A percentile compares a stretch with the other conserved stretches of the same genome.
Conservation (phyloP, 352 stramenopile species). For the Phytophthora cryptogea region DNA sequence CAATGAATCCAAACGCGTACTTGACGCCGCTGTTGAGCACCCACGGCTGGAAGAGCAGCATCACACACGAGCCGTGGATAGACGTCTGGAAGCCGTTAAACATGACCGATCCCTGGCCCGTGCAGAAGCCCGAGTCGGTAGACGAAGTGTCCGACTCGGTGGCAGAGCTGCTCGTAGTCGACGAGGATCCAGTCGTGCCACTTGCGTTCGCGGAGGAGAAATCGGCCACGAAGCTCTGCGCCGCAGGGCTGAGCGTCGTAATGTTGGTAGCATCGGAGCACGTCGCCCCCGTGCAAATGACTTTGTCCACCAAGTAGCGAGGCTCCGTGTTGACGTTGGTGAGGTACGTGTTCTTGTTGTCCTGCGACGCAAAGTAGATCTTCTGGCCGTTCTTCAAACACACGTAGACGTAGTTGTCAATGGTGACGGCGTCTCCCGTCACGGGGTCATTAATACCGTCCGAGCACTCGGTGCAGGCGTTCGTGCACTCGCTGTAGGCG, state of each 20-base stretch:
- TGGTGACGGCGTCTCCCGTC: slow-evolving; percentile 55
- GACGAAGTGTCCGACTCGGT: slow-evolving; percentile 28
- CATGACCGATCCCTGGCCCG: slow-evolving; percentile 76
- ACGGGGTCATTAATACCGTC: slow-evolving; percentile 64
- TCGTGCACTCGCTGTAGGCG: slow-evolving; percentile 42
- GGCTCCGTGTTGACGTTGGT: slow-evolving; percentile 54
- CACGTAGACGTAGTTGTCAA: slow-evolving; percentile 69
- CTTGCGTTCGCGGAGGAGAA: slow-evolving; percentile 29
- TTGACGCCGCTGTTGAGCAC: slow-evolving; percentile 74
- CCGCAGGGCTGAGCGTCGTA: slow-evolving; percentile 51
- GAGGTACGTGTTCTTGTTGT: slow-evolving; percentile 69
- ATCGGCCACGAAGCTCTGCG: slow-evolving; percentile 40
- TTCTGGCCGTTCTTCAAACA: slow-evolving; percentile 82
- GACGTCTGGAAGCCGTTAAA: slow-evolving; percentile 84
- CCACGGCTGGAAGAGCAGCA: slow-evolving; percentile 82
- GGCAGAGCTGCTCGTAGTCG: slow-evolving; percentile 23
- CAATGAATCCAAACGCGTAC: slow-evolving; percentile 76
- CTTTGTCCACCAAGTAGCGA: slow-evolving; percentile 53
- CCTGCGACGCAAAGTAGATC: slow-evolving; percentile 82
- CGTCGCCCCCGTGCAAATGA: slow-evolving; percentile 55
- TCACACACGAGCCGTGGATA: slow-evolving; percentile 71
- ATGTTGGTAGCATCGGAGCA: slow-evolving; percentile 71
- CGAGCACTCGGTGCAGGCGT: slow-evolving; percentile 50
- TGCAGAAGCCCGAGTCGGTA: slow-evolving; percentile 51
- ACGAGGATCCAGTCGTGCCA: slow-evolving; percentile 15